These are phyloP conservation scores for Beauveria asiatica DNA, from an alignment of 2,329 filamentous ascomycete species.

Conservation along the genomic window DNA sequence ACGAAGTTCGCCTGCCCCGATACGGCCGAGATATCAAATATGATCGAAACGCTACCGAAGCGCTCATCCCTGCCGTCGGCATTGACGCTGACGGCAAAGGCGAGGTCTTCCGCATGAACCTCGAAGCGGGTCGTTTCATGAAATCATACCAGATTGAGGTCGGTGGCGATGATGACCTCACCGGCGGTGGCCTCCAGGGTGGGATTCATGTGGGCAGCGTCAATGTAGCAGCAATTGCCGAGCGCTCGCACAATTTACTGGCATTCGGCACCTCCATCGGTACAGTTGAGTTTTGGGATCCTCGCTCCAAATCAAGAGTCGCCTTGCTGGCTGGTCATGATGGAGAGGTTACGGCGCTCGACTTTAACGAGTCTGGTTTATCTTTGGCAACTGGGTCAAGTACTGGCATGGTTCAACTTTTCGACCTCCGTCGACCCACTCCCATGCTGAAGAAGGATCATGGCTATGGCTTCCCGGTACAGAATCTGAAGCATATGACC, in stretches of 20 bases:
- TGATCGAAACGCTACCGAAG: slow-evolving; percentile 73
- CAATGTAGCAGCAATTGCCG: slow-evolving; percentile 79
- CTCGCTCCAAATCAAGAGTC: slow-evolving; percentile 71
- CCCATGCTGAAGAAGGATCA: slow-evolving; percentile 89
- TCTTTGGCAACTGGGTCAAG: slow-evolving; percentile 83
- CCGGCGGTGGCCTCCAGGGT: slow-evolving; percentile 72
- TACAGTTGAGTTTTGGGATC: slow-evolving; percentile 97
- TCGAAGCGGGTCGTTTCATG: slow-evolving; percentile 91
- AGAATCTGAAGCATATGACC: slow-evolving; percentile 68
- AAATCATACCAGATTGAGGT: slow-evolving; percentile 88
- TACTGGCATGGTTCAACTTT: slow-evolving; percentile 78
- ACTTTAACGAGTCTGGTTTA: slow-evolving; percentile 77
- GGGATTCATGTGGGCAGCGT: slow-evolving; percentile 79
- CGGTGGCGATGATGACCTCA: slow-evolving; percentile 67
- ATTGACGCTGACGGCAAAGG: slow-evolving; percentile 78
- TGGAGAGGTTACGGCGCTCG: slow-evolving; percentile 74
- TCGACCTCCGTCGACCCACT: slow-evolving; percentile 80
- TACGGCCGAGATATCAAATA: slow-evolving; percentile 89
- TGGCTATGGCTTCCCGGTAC: slow-evolving; percentile 87
- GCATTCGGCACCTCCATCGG: slow-evolving; percentile 91
- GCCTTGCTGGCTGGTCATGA: slow-evolving; percentile 63
- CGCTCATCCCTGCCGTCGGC: slow-evolving; percentile 78
- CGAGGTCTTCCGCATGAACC: slow-evolving; percentile 86
- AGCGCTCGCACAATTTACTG: slow-evolving; percentile 79
- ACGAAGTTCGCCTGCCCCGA: slow-evolving; percentile 79